Evolutionary conservation across 345 rosid species (phyloP).

Genomic region (Zanthoxylum bungeanum): DNA sequence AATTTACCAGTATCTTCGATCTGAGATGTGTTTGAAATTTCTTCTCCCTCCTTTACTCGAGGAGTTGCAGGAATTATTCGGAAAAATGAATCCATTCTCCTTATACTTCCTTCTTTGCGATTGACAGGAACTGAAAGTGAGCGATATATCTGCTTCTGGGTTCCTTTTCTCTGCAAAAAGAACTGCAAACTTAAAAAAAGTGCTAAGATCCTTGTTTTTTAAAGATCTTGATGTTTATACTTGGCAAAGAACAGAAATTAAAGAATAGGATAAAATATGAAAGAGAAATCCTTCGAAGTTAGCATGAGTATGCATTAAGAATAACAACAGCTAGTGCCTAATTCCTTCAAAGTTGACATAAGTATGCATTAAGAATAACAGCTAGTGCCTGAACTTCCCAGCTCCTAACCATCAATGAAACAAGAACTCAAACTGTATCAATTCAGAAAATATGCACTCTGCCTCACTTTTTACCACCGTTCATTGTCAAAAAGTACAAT

Average conservation of each 20-base stretch:
- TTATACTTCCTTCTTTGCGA: conserved; percentile 58
- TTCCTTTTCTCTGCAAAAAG: conserved; percentile 58
- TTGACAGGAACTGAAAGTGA: conserved; percentile 83
- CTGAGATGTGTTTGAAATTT: conserved; percentile 32
- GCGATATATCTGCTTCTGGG: conserved; percentile 46
- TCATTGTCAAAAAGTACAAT: neutral
- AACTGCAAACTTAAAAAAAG: conserved; percentile 2
- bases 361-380: neutral
- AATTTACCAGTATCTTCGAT: conserved; percentile 42
- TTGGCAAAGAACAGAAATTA: neutral
- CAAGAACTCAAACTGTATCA: conserved; percentile 1
- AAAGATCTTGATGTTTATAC: neutral
- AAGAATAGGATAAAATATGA: neutral
- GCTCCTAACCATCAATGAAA: neutral
- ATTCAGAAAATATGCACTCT: conserved; percentile 2
- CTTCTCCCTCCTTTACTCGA: conserved; percentile 63
- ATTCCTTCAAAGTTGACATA: neutral
- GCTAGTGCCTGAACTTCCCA: neutral
- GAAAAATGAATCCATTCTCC: conserved; percentile 88
- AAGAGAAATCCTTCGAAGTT: neutral
- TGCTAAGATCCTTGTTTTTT: neutral
- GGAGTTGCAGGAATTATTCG: conserved; percentile 84
- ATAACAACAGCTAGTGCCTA: neutral
- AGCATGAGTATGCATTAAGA: neutral
- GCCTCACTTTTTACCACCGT: neutral